phyloP scores from a whole-genome alignment of 257 asterid species.

The Solanum rostratum region DNA sequence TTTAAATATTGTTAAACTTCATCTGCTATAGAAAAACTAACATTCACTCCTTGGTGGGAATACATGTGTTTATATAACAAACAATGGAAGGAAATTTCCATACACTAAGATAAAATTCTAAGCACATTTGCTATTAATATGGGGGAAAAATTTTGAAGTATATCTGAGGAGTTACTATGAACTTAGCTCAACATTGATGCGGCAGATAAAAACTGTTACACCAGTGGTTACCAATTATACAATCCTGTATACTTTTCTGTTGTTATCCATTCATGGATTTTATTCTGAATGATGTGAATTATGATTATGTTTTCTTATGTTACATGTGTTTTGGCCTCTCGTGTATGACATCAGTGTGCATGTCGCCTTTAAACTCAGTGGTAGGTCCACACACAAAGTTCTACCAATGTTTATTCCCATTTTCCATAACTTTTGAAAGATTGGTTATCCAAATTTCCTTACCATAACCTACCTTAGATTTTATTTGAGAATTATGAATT shows the following conservation, averaged over 20 bases:
- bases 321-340: no score
- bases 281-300: no score
- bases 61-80: neutral
- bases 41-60: neutral
- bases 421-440: no score
- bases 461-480: no score
- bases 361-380: no score
- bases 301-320: no score
- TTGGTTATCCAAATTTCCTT: no score
- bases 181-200: neutral
- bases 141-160: neutral
- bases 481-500: no score
- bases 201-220: neutral
- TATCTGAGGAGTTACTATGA: neutral
- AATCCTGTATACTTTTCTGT: neutral
- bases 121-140: neutral
- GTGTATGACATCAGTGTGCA: no score
- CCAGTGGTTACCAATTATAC: neutral
- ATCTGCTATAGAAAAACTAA: neutral
- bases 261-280: no score
- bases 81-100: neutral
- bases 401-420: no score
- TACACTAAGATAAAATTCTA: neutral
- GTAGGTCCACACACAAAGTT: no score
- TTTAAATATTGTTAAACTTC: neutral